Conservation (phyloP, 805 yeast genomes). For the Kazachstania psychrophila region DNA sequence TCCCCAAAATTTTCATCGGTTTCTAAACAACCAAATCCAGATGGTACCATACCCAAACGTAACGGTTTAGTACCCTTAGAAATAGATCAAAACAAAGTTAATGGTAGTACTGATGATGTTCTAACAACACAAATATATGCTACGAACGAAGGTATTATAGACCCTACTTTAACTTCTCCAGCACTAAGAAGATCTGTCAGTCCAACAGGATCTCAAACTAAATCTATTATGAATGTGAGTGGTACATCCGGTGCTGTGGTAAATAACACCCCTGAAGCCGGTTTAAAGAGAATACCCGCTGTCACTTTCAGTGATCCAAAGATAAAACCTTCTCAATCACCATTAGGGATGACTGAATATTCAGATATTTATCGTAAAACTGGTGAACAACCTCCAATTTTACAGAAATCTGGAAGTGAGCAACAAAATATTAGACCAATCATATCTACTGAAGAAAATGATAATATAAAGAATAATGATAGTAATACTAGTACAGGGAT, state of each 20-base stretch:
- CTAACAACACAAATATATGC: too few species aligned
- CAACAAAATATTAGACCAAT: too few species aligned
- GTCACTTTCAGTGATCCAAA: slow-evolving; percentile 27
- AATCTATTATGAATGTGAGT: slow-evolving; percentile 24
- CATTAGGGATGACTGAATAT: slow-evolving; percentile 2
- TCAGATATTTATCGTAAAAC: too few species aligned
- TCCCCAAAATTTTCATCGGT: slow-evolving; percentile 5
- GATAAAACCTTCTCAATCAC: slow-evolving; percentile 9
- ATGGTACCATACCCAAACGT: not conserved
- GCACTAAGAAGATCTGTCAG: slow-evolving; percentile 15
- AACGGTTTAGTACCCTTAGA: too few species aligned
- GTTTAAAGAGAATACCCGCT: slow-evolving; percentile 25
- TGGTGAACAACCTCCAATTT: too few species aligned
- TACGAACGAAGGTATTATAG: too few species aligned
- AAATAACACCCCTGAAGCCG: slow-evolving; percentile 23
- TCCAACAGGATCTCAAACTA: slow-evolving; percentile 16
- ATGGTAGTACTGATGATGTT: too few species aligned
- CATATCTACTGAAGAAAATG: not conserved
- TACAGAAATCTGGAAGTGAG: too few species aligned
- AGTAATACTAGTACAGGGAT: slow-evolving; percentile 15
- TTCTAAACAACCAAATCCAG: slow-evolving; percentile 2
- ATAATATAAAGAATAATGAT: not conserved
- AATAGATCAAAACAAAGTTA: too few species aligned
- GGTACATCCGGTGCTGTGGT: slow-evolving; percentile 28
- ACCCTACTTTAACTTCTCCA: slow-evolving; percentile 2